Conservation (phyloP, 192 early-diverging fungal species). For the Gaertneriomyces semiglobifer region DNA sequence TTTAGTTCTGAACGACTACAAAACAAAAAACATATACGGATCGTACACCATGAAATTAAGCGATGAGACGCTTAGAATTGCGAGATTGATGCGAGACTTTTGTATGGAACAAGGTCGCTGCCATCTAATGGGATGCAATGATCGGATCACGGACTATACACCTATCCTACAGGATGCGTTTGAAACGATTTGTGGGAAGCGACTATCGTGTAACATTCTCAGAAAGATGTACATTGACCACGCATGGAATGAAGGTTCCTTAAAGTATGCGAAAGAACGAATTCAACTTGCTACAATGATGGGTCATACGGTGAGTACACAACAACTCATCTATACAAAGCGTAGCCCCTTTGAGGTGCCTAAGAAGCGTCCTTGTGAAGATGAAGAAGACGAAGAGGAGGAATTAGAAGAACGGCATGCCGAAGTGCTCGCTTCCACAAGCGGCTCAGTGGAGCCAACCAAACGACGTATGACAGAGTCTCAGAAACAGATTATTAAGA, state of each 20-base stretch:
- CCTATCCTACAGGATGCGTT: not conserved
- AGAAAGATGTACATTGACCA: not conserved
- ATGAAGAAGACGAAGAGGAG: too few species aligned
- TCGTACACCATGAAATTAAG: not conserved
- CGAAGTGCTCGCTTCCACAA: too few species aligned
- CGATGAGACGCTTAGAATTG: not conserved
- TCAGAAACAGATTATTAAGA: too few species aligned
- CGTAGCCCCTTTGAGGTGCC: too few species aligned
- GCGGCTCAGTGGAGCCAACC: too few species aligned
- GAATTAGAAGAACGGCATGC: too few species aligned
- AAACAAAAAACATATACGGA: not conserved
- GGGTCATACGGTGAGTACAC: not conserved
- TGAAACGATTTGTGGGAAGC: not conserved
- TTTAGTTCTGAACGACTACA: not conserved
- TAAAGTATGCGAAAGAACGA: not conserved
- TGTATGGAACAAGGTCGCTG: too few species aligned
- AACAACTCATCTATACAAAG: not conserved
- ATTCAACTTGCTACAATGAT: not conserved
- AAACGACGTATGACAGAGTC: too few species aligned
- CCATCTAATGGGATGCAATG: too few species aligned
- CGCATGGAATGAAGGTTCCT: not conserved
- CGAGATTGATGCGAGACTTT: too few species aligned
- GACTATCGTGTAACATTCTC: not conserved
- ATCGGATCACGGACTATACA: not conserved
- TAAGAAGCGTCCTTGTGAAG: too few species aligned